Evolutionary conservation across 225 moss, liverwort and hornwort genomes (phyloP), one percentile per base, ranked within the genome.

Genomic region (Rhytidiadelphus loreus): DNA sequence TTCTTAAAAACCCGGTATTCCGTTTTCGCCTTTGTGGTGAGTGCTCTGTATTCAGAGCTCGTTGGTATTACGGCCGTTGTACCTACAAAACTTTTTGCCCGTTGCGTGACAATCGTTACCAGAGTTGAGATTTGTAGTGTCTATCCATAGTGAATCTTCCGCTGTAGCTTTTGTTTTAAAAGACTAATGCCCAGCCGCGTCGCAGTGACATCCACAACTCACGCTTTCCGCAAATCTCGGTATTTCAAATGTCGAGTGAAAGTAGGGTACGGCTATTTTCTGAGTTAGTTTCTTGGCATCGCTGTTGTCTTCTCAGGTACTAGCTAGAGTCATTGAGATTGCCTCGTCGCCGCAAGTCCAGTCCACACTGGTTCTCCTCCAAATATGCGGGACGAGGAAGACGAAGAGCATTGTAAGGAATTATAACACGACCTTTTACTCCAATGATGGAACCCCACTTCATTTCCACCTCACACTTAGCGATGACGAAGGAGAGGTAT

Each of bases 401-500:
- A 88, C 83, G 76, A 88, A 66, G 65, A 72, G 44, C 25, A 8
- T 62, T 39, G 60, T 63, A 63, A 77, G 56, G 48, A 69, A 71
- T 16, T 7, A 37, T 82, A 73, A n/a, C 12, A 46, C 57, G 80
- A 41, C 33, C 53, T 53, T 52, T 53, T 5, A 76, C 16, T 58
- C 50, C 80, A 61, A 85, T 89, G 89, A 85, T 89, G 86, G 86
- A 86, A 71, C 53, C 53, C 11, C 65, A 58, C 18, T 30, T 76
- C 48, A 15, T 74, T 75, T 44, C 25, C 13, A 62, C 75, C 57
- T 86, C 81, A 75, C 37, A 46, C 11, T 6, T 9, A 32, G 82
- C 82, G 58, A 92, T 91, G 92, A 82, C 66, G 77, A 87, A 85
- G 73, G 82, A 64, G 64, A 82, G 82, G 16, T 61, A 63, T 35